Conservation (phyloP, 192 early-diverging fungal species). For the Oehlia diaphana region DNA sequence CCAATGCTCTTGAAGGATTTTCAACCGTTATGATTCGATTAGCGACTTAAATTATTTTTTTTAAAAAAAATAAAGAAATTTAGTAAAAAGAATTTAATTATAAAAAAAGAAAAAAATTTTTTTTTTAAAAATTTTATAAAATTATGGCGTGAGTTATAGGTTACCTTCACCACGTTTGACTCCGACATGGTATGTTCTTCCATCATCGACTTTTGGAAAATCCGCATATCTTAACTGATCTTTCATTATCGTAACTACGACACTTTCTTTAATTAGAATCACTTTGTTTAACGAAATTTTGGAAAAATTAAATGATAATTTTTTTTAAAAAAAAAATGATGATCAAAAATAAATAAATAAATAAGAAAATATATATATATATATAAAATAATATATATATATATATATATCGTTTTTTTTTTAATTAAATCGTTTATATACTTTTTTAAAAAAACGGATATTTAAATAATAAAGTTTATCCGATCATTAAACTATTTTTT, state of each 20-base stretch:
- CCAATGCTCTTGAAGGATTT: conserved; percentile 70
- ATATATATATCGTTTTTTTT: too few relatives aligned
- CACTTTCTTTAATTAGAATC: not conserved
- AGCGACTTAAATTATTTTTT: conserved; percentile 48
- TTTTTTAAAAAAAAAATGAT: too few relatives aligned
- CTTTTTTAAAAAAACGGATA: too few relatives aligned
- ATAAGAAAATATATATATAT: too few relatives aligned
- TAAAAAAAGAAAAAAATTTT: not conserved
- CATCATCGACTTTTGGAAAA: conserved; percentile 17
- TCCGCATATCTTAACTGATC: not conserved
- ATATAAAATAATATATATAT: too few relatives aligned
- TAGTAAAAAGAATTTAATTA: too few relatives aligned
- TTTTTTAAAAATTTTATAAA: not conserved
- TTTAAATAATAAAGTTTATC: too few relatives aligned
- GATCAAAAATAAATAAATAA: too few relatives aligned
- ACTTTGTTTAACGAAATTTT: not conserved
- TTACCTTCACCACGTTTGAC: conserved; percentile 66
- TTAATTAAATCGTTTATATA: too few relatives aligned
- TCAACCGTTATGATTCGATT: conserved; percentile 90
- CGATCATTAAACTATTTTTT: too few relatives aligned
- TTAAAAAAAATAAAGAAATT: not conserved
- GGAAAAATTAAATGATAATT: not conserved
- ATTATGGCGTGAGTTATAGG: not conserved
- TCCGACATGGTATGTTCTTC: conserved; percentile 60
- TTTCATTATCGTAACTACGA: conserved; percentile 5